phyloP scores from a whole-genome alignment of 163 green algal species.

The Scenedesmus sp. region DNA sequence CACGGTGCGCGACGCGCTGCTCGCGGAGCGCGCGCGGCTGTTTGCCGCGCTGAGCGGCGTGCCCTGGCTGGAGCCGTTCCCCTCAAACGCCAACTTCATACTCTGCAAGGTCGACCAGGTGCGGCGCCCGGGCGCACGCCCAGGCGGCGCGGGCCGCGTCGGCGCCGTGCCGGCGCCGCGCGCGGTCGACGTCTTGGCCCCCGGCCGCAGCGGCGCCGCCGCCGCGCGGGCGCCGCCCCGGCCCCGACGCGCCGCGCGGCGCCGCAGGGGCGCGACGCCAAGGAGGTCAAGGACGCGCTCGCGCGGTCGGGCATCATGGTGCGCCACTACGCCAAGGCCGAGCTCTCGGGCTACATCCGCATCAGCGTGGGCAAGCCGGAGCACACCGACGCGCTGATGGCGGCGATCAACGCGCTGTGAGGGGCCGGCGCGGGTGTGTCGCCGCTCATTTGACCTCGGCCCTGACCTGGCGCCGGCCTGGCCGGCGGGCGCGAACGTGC shows the following conservation, averaged over 20 bases:
- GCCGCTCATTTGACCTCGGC: too few relatives aligned
- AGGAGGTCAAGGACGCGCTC: slow-evolving; percentile 83
- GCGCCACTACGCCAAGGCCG: slow-evolving; percentile 92
- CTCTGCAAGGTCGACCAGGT: slow-evolving; percentile 82
- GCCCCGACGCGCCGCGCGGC: too few relatives aligned
- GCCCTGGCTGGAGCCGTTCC: slow-evolving; percentile 91
- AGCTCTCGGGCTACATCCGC: slow-evolving; percentile 90
- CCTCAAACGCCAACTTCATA: slow-evolving; percentile 96
- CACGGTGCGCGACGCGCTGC: slow-evolving; percentile 61
- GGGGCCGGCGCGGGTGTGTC: too few relatives aligned
- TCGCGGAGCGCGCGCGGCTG: slow-evolving; percentile 84
- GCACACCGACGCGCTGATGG: slow-evolving; percentile 91
- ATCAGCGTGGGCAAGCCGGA: slow-evolving; percentile 95
- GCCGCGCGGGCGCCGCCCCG: too few relatives aligned
- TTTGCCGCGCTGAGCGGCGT: slow-evolving; percentile 71
- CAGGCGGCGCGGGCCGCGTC: too few relatives aligned
- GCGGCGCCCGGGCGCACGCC: background rate
- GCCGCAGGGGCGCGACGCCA: slow-evolving; percentile 67
- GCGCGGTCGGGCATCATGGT: slow-evolving; percentile 94
- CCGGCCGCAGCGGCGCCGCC: too few relatives aligned
- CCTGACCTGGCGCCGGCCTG: too few relatives aligned
- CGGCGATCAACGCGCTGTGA: slow-evolving; percentile 71
- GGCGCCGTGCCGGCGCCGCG: too few relatives aligned
- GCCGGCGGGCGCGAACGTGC: too few relatives aligned
- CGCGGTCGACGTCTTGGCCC: too few relatives aligned